Base-by-base conservation (phyloP, 371 early-diverging fungal genomes). In the Mortierella sp. region DNA sequence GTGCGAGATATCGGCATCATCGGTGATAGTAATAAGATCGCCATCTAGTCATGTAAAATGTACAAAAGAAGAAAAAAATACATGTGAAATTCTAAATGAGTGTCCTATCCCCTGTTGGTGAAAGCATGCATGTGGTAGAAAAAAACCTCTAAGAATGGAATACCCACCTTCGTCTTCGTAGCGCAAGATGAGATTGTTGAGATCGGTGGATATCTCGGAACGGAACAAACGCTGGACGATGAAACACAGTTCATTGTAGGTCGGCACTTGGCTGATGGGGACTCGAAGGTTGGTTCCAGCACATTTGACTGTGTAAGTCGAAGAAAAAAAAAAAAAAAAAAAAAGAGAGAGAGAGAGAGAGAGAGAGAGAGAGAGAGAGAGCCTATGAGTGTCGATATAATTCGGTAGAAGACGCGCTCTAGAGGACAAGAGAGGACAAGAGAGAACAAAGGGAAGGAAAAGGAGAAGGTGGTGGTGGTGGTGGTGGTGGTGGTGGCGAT, bases 161-260 rank as follows among this genome's bases (percentile, higher is more conserved):
- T 21, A n/a, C 60, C 18, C 81, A 85, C 88, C 88, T 70, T 86
- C 82, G 59, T 88, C 89, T n/a, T 76, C 84, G 28, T 88, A 88
- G 52, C 85, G 84, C 50, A 88, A 51, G 1, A 77, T 63, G 23
- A 86, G 70, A 60, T 87, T 81, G 26, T 88, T 86, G 19, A 81
- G 66, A 55, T 86, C 68, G 12, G 65, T 58, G 2, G 86, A 83
- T 1, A 88, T 68, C 19, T 82, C 66, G 5, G 75, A 52, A 28
- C 84, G 83, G 57, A 85, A 88, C 57, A 88, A 77, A 11, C 89
- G 82, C 55, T 83, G 82, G 79, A 85, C 85, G 76, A 88, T 88
- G 43, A 88, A 72, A 64, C 87, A 88, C 4, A 88, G 74, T 53
- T 88, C 89, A 68, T 88, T 86, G 73, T 81, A 85, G 11, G 85